Percentiles rank a stretch among this genome's conserved stretches.
Evolutionary conservation across 495 filamentous ascomycete species (phyloP).

Genomic region (Tuber calosporum): DNA sequence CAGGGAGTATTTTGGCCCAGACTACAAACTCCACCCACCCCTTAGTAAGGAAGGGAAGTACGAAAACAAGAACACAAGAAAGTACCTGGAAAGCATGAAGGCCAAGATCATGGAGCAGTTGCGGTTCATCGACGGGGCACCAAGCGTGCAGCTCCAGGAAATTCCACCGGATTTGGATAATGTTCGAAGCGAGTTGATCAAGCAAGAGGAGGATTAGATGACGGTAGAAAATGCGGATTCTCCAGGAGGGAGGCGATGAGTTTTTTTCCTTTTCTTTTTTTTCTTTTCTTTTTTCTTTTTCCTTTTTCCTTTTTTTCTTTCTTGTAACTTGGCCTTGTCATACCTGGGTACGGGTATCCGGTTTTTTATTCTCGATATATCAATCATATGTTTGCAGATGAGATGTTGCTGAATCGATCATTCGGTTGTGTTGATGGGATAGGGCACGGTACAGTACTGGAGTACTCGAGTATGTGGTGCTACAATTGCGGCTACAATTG

Average conservation of each 20-base stretch:
- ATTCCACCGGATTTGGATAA: constrained; percentile 71
- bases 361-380: neutral
- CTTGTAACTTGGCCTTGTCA: neutral
- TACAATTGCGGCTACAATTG: neutral
- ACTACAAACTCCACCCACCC: constrained; percentile 66
- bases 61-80: constrained; percentile 70
- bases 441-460: too few relatives aligned
- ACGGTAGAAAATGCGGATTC: neutral
- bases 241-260: neutral
- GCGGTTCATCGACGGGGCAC: constrained; percentile 72
- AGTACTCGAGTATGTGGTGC: too few relatives aligned
- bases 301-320: too few relatives aligned
- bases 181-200: constrained; percentile 48
- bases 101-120: constrained; percentile 74
- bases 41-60: constrained; percentile 60
- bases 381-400: neutral
- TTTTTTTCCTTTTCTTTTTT: too few relatives aligned
- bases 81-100: constrained; percentile 67
- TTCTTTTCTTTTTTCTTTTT: too few relatives aligned
- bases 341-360: neutral
- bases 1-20: constrained; percentile 74
- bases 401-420: neutral
- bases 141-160: constrained; percentile 75
- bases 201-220: constrained; percentile 24
- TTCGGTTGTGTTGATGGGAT: neutral